These are phyloP conservation scores for Phytopythium ostracodes DNA, from an alignment of 352 stramenopile genomes.

Conservation along the genomic window DNA sequence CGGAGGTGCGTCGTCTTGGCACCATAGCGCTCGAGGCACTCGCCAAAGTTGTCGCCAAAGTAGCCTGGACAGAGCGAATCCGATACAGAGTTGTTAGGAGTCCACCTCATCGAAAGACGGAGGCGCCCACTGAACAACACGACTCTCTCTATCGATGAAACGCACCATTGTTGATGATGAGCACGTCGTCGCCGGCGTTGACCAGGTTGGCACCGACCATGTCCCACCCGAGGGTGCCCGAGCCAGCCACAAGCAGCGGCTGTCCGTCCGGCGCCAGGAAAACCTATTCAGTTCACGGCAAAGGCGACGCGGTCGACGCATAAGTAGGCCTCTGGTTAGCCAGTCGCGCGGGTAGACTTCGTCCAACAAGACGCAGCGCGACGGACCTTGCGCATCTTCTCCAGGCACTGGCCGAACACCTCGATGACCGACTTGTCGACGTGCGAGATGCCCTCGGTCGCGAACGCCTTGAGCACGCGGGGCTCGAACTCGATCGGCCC, in stretches of 20 bases:
- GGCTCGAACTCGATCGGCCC: conserved; percentile 81
- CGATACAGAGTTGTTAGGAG: not conserved
- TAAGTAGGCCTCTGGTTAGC: too few relatives aligned
- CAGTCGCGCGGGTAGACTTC: not conserved
- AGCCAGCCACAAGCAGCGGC: conserved; percentile 63
- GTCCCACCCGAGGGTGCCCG: conserved; percentile 70
- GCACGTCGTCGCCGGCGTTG: conserved; percentile 54
- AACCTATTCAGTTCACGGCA: conserved; percentile 14
- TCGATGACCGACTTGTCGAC: conserved; percentile 78
- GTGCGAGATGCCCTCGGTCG: conserved; percentile 72
- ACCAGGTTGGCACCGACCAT: conserved; percentile 80
- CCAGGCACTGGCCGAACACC: conserved; percentile 67
- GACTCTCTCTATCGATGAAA: not conserved
- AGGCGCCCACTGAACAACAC: not conserved
- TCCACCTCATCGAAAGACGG: not conserved
- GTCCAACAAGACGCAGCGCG: not conserved
- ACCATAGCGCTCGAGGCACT: conserved; percentile 68
- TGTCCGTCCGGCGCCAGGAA: conserved; percentile 69
- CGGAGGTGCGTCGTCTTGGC: conserved; percentile 57
- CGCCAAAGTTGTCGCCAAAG: conserved; percentile 69
- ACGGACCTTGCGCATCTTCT: conserved; percentile 70
- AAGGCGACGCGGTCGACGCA: not conserved
- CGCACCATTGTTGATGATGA: conserved; percentile 67
- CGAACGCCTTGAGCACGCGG: conserved; percentile 66
- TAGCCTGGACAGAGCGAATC: conserved; percentile 21